Base-by-base conservation (phyloP, 371 early-diverging fungal genomes). In the Batrachochytrium dendrobatidis region DNA sequence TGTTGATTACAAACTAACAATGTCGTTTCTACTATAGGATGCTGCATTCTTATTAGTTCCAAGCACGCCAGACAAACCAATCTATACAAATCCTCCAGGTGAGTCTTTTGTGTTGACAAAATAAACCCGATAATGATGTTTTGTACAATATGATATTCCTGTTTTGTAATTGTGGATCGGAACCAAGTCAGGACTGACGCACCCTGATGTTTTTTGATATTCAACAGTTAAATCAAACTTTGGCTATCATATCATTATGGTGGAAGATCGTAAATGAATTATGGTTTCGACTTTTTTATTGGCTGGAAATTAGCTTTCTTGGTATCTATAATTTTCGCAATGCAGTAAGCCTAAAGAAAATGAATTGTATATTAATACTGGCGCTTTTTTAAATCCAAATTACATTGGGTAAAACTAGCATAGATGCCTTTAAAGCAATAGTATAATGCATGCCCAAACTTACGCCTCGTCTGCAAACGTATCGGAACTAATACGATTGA, bases 381-480 rank as follows among this genome's bases (percentile, higher is more conserved):
- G 39, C 15, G 39, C 39, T 15, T 17, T 39, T n/a, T n/a, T n/a
- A n/a, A n/a, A n/a, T n/a, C n/a, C n/a, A n/a, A n/a, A n/a, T n/a
- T n/a, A n/a, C n/a, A n/a, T n/a, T n/a, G n/a, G n/a, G n/a, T n/a
- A n/a, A n/a, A n/a, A n/a, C n/a, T n/a, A n/a, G n/a, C n/a, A n/a
- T n/a, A n/a, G n/a, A n/a, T n/a, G n/a, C n/a, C n/a, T n/a, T n/a
- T n/a, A n/a, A n/a, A n/a, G n/a, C n/a, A n/a, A n/a, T n/a, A n/a
- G n/a, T n/a, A n/a, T n/a, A n/a, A n/a, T n/a, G n/a, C n/a, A n/a
- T n/a, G n/a, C n/a, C 17, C 39, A 39, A 48, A 53, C 58, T 55
- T 53, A 65, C 66, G 72, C 69, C 48, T 69, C 68, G 28, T 69
- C 69, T 24, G 63, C 62, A 64, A 69, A 69, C 20, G 65, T 60